A percentile compares a stretch with the other conserved stretches of the same genome.
These are phyloP conservation scores for Gynochthodes officinalis DNA, from an alignment of 257 asterid genomes.

Conservation along the genomic window DNA sequence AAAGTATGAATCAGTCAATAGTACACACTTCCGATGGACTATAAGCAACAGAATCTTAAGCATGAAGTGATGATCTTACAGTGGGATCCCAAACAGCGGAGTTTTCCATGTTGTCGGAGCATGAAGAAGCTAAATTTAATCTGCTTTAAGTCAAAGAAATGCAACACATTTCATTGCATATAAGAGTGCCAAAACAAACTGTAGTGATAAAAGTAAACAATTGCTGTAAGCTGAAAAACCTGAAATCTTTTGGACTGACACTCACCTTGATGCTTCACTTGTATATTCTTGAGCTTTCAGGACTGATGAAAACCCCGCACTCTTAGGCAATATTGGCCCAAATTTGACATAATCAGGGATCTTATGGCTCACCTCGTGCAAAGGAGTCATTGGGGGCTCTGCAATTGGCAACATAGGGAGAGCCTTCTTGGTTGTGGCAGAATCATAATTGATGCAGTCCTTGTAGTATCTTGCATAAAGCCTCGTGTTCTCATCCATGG, in stretches of 20 bases:
- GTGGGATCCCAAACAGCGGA: slow-evolving; percentile 44
- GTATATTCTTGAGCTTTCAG: slow-evolving; percentile 31
- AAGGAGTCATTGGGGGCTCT: slow-evolving; percentile 79
- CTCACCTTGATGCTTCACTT: slow-evolving; percentile 39
- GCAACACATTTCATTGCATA: neutral
- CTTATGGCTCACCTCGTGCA: slow-evolving; percentile 51
- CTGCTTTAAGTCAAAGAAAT: slow-evolving; percentile 30
- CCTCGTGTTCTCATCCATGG: slow-evolving; percentile 70
- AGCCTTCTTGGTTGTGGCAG: slow-evolving; percentile 47
- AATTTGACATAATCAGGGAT: slow-evolving; percentile 78
- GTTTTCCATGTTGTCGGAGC: slow-evolving; percentile 36
- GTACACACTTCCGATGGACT: neutral
- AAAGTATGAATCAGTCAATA: neutral
- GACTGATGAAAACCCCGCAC: slow-evolving; percentile 69
- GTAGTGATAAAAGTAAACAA: neutral
- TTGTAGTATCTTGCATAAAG: slow-evolving; percentile 66
- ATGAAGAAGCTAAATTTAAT: slow-evolving; percentile 27
- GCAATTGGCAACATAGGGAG: slow-evolving; percentile 80
- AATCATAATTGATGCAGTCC: slow-evolving; percentile 63
- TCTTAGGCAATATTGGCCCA: slow-evolving; percentile 76
- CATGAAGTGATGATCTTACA: slow-evolving; percentile 27
- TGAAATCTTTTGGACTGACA: neutral
- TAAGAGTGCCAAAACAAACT: neutral
- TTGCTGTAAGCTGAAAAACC: neutral
- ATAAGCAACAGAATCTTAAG: neutral